A percentile compares a stretch with the other conserved stretches of the same genome.
Conservation (phyloP, 1,284 basidiomycete genomes). For the Trametes hirsuta region DNA sequence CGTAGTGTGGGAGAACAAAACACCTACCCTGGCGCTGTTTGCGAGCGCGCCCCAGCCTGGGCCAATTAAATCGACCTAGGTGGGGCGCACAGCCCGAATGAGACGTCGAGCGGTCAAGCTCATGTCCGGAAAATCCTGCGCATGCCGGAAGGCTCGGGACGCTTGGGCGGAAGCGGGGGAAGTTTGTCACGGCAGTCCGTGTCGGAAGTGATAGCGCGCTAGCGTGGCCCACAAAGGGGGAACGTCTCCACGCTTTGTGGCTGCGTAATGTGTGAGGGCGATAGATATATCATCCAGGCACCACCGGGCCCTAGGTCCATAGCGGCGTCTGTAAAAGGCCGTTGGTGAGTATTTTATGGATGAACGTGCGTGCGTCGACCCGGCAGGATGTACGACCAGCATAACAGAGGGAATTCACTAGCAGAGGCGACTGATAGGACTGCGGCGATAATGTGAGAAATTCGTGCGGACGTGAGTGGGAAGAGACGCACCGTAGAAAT, state of each 20-base stretch:
- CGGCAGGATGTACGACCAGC: too few relatives aligned
- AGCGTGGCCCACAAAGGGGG: too few relatives aligned
- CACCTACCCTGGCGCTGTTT: too few relatives aligned
- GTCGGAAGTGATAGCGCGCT: too few relatives aligned
- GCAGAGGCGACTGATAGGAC: neutral
- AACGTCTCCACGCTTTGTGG: neutral
- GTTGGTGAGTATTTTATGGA: neutral
- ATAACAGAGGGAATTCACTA: neutral
- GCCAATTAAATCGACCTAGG: too few relatives aligned
- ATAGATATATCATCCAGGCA: neutral
- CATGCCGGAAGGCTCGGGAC: too few relatives aligned
- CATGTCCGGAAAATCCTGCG: too few relatives aligned
- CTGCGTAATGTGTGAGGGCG: neutral
- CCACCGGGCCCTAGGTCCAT: neutral
- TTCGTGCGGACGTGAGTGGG: neutral
- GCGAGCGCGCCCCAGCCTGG: too few relatives aligned
- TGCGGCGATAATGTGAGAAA: slow-evolving; percentile 16
- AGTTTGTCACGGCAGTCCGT: neutral
- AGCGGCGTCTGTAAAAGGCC: neutral
- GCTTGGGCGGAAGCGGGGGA: neutral
- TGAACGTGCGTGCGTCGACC: neutral
- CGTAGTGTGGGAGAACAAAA: too few relatives aligned
- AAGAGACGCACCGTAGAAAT: neutral
- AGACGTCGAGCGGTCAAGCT: too few relatives aligned
- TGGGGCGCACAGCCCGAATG: too few relatives aligned